Evolutionary conservation across 2,329 filamentous ascomycete species (phyloP).

Genomic region (Paracorniculantispora psalliotae): DNA sequence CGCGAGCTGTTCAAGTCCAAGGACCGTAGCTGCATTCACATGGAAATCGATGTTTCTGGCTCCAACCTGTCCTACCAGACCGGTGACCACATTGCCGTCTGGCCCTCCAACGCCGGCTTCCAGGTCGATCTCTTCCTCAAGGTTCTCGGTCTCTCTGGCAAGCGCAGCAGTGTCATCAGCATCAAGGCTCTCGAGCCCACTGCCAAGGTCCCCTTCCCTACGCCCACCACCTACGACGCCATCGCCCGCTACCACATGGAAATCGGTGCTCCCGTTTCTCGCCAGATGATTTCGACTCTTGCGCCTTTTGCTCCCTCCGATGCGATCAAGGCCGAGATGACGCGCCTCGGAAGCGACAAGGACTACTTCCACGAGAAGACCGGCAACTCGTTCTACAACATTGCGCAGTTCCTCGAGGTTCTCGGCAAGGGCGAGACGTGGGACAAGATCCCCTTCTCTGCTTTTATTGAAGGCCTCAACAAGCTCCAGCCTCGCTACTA

Average conservation of each 20-base stretch:
- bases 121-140: constrained; percentile 88
- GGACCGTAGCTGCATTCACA: constrained; percentile 90
- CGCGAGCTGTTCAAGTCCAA: constrained; percentile 83
- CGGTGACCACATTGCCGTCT: constrained; percentile 93
- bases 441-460: constrained; percentile 84
- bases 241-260: constrained; percentile 94
- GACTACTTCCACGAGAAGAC: constrained; percentile 92
- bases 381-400: constrained; percentile 76
- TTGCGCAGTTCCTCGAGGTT: constrained; percentile 74
- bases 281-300: constrained; percentile 85
- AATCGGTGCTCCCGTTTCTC: constrained; percentile 89
- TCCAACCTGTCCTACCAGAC: constrained; percentile 93
- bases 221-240: constrained; percentile 92
- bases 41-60: constrained; percentile 87
- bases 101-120: constrained; percentile 90
- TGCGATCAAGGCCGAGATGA: constrained; percentile 78
- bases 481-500: constrained; percentile 98
- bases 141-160: constrained; percentile 68
- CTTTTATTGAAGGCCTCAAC: constrained; percentile 86
- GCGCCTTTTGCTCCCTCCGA: constrained; percentile 88
- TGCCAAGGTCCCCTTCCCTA: constrained; percentile 95
- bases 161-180: constrained; percentile 75
- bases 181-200: constrained; percentile 92
- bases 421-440: constrained; percentile 72
- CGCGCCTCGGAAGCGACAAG: constrained; percentile 84